Conservation (phyloP, 441 rosid species). For the Populus hybrid region DNA sequence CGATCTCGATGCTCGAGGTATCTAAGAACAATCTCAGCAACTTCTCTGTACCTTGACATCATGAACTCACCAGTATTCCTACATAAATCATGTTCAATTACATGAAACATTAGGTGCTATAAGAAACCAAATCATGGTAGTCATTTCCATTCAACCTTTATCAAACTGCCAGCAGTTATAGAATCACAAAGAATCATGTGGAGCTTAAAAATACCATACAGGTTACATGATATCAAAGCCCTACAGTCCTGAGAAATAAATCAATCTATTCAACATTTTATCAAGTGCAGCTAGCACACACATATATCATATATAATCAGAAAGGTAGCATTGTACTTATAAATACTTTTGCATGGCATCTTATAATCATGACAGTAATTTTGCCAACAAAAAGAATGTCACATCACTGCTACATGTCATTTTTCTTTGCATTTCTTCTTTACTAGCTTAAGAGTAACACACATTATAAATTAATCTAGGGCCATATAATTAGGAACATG, state of each 20-base stretch:
- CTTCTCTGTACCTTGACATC: slow-evolving; percentile 99
- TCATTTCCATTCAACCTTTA: neutral
- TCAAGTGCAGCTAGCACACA: neutral
- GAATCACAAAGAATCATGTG: neutral
- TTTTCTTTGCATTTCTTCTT: too few relatives aligned
- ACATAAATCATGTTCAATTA: slow-evolving; percentile 35
- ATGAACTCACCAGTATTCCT: slow-evolving; percentile 99
- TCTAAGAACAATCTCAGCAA: slow-evolving; percentile 95
- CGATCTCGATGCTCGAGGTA: slow-evolving; percentile 94
- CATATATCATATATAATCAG: neutral
- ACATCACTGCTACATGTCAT: neutral
- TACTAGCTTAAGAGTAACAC: neutral
- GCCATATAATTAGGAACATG: neutral
- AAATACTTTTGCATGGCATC: neutral
- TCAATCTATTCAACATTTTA: neutral
- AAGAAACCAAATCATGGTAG: neutral
- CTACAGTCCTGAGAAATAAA: neutral
- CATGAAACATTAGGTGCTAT: neutral
- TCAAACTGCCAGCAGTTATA: slow-evolving; percentile 2
- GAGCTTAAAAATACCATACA: neutral
- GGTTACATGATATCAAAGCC: neutral
- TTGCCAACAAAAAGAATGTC: neutral
- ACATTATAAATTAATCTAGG: neutral
- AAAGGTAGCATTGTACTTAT: neutral
- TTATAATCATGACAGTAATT: too few relatives aligned